phyloP scores from a whole-genome alignment of 140 eudicot genomes.

The Cichorium intybus region DNA sequence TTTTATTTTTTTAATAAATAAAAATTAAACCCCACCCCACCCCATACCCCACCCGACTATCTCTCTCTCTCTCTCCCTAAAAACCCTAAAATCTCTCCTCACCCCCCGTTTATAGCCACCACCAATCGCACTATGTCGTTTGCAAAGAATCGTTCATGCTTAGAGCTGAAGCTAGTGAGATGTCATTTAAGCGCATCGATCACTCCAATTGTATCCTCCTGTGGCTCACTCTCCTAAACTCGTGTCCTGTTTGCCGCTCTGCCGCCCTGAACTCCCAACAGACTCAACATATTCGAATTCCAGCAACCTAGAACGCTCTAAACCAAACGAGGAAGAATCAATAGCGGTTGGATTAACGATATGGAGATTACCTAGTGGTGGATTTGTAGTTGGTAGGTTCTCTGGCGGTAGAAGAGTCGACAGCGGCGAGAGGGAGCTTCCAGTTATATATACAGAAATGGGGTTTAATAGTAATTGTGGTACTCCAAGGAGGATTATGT shows the following conservation, averaged over 20 bases:
- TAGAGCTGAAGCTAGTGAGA: constrained; percentile 61
- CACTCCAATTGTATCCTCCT: constrained; percentile 75
- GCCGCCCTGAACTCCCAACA: constrained; percentile 56
- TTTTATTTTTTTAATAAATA: too few relatives aligned
- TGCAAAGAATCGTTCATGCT: constrained; percentile 54
- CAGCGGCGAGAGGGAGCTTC: constrained; percentile 42
- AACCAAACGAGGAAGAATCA: constrained; percentile 21
- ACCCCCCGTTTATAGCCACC: too few relatives aligned
- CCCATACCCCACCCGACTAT: too few relatives aligned
- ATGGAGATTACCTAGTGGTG: constrained; percentile 88
- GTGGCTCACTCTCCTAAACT: constrained; percentile 57
- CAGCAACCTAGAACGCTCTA: background rate
- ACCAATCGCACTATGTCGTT: constrained; percentile 70
- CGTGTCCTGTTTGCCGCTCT: constrained; percentile 89
- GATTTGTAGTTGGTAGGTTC: constrained; percentile 77
- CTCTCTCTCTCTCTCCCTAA: too few relatives aligned
- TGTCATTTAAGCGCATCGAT: constrained; percentile 82
- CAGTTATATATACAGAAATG: constrained; percentile 71
- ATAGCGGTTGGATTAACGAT: constrained; percentile 50
- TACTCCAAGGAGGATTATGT: constrained; percentile 43
- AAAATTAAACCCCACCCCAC: too few relatives aligned
- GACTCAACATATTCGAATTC: constrained; percentile 9
- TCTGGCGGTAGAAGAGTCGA: constrained; percentile 37
- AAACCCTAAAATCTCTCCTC: too few relatives aligned
- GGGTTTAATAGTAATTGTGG: constrained; percentile 38